phyloP scores from a whole-genome alignment of 805 yeast species.

The Myxozyma nipponensis region DNA sequence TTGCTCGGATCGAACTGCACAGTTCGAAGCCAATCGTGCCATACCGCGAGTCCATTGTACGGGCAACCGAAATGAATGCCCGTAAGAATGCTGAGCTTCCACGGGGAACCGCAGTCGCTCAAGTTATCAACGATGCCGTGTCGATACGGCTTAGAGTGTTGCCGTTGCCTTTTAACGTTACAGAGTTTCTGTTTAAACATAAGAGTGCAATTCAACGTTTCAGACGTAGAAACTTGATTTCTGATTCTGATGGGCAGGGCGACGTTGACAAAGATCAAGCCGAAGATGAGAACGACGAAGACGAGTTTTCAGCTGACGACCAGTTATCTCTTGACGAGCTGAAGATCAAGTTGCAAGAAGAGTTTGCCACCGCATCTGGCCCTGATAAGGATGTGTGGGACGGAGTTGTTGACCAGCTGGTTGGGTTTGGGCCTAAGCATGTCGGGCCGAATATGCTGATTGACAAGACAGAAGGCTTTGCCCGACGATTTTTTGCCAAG shows the following conservation, averaged over 20 bases:
- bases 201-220: slow-evolving; percentile 14
- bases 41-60: slow-evolving; percentile 75
- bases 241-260: slow-evolving; percentile 1
- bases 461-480: slow-evolving; percentile 42
- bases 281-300: slow-evolving; percentile 2
- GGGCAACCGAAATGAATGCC: slow-evolving; percentile 50
- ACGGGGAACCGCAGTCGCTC: slow-evolving; percentile 42
- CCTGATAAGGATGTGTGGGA: slow-evolving; percentile 32
- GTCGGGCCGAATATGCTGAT: slow-evolving; percentile 71
- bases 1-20: slow-evolving; percentile 84
- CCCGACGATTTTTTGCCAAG: slow-evolving; percentile 18
- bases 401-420: slow-evolving; percentile 19
- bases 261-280: slow-evolving; percentile 1
- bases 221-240: not conserved
- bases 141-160: slow-evolving; percentile 42
- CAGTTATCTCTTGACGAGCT: slow-evolving; percentile 36
- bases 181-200: slow-evolving; percentile 44
- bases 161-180: slow-evolving; percentile 55
- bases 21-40: slow-evolving; percentile 93
- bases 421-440: slow-evolving; percentile 67
- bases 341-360: slow-evolving; percentile 36
- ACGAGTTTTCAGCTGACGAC: slow-evolving; percentile 29
- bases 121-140: slow-evolving; percentile 50
- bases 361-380: slow-evolving; percentile 35
- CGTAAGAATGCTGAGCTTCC: slow-evolving; percentile 45